Evolutionary conservation across 1,284 basidiomycete species (phyloP).

Genomic region (Ganoderma boninense): DNA sequence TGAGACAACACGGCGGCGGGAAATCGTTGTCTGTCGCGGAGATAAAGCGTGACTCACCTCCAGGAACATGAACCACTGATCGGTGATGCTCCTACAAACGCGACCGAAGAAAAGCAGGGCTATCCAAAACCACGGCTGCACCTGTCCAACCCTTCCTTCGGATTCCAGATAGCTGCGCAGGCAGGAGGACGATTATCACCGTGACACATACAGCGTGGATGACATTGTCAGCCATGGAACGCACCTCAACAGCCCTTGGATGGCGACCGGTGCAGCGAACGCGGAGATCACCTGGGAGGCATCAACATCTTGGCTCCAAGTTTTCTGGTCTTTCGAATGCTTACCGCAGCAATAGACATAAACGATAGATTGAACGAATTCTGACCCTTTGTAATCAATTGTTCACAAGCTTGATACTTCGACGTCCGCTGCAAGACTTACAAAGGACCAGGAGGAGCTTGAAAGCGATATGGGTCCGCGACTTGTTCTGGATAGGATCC

Average conservation of each 20-base stretch:
- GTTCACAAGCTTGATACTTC: not conserved
- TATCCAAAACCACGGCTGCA: conserved; percentile 71
- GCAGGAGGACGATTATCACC: not conserved
- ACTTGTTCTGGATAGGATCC: conserved; percentile 39
- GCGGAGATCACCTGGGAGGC: conserved; percentile 34
- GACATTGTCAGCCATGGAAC: not conserved
- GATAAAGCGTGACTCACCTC: conserved; percentile 19
- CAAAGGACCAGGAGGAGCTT: conserved; percentile 39
- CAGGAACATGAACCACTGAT: conserved; percentile 51
- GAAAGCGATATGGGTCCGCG: conserved; percentile 38
- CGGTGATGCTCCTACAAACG: conserved; percentile 46
- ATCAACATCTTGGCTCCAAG: not conserved
- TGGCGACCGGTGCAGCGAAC: conserved; percentile 53
- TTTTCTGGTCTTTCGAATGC: not conserved
- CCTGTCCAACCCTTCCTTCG: conserved; percentile 45
- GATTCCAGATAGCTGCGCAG: conserved; percentile 51
- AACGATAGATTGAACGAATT: conserved; percentile 36
- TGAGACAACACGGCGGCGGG: too few relatives aligned
- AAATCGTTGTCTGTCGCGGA: too few relatives aligned
- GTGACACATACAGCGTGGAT: not conserved
- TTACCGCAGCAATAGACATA: conserved; percentile 29
- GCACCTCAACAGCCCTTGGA: conserved; percentile 45
- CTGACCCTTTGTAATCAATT: conserved; percentile 27
- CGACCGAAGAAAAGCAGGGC: conserved; percentile 67
- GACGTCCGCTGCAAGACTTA: conserved; percentile 31